These are phyloP conservation scores for Metschnikowia gelsemii DNA, from an alignment of 805 yeast species.

Conservation along the genomic window DNA sequence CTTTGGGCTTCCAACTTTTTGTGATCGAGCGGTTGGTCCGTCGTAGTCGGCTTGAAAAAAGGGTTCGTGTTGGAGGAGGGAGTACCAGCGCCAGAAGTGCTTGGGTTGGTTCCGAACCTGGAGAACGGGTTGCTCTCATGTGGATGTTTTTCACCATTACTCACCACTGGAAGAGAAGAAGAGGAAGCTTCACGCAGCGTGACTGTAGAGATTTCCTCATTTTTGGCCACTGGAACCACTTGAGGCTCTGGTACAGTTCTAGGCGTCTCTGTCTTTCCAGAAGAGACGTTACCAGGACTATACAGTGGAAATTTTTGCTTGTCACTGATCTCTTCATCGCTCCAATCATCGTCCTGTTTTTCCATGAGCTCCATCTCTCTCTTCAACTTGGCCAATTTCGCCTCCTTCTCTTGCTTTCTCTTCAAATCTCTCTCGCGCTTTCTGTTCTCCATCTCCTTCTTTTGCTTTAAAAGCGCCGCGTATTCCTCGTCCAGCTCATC, in stretches of 20 bases:
- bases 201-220: neutral
- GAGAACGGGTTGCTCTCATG: slow-evolving; percentile 50
- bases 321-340: slow-evolving; percentile 33
- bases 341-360: slow-evolving; percentile 22
- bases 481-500: slow-evolving; percentile 49
- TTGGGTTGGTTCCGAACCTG: slow-evolving; percentile 20
- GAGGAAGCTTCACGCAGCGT: slow-evolving; percentile 9
- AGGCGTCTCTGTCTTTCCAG: slow-evolving; percentile 1
- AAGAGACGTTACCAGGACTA: slow-evolving; percentile 10
- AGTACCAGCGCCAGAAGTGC: slow-evolving; percentile 7
- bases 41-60: slow-evolving; percentile 51
- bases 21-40: slow-evolving; percentile 45
- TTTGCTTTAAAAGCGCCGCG: slow-evolving; percentile 47
- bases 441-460: slow-evolving; percentile 44
- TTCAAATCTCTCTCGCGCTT: slow-evolving; percentile 45
- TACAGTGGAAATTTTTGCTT: slow-evolving; percentile 21
- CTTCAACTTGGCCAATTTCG: slow-evolving; percentile 54
- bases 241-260: neutral
- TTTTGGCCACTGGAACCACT: neutral
- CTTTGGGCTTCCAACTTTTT: slow-evolving; percentile 68
- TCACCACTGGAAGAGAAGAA: neutral
- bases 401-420: slow-evolving; percentile 60
- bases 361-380: slow-evolving; percentile 52
- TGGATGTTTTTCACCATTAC: slow-evolving; percentile 4
- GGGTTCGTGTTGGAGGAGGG: slow-evolving; percentile 44